A percentile compares a stretch with the other conserved stretches of the same genome.
Evolutionary conservation across 2,329 filamentous ascomycete species (phyloP).

Genomic region (Westerdykella aurantiaca): DNA sequence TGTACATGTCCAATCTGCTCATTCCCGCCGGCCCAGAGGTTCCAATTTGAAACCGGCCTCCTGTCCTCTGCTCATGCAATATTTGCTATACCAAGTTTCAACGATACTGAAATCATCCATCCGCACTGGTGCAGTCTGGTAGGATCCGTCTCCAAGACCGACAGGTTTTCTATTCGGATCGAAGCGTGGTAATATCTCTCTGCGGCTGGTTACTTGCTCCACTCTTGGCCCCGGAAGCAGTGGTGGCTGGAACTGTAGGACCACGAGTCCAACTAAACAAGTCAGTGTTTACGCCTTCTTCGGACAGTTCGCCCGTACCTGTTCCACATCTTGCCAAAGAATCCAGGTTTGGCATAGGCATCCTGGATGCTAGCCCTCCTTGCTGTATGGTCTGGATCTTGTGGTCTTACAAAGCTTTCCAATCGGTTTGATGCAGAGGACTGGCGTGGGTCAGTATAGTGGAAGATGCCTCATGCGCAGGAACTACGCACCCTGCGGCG

Average conservation of each 20-base stretch:
- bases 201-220: conserved; percentile 9
- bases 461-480: background rate
- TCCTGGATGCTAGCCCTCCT: conserved; percentile 30
- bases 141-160: too few relatives aligned
- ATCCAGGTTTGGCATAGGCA: conserved; percentile 28
- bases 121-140: too few relatives aligned
- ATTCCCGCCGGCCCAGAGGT: too few relatives aligned
- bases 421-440: conserved; percentile 27
- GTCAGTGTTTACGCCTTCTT: conserved; percentile 7
- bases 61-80: too few relatives aligned
- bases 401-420: conserved; percentile 27
- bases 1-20: too few relatives aligned
- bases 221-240: too few relatives aligned
- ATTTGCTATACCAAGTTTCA: too few relatives aligned
- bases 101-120: too few relatives aligned
- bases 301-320: conserved; percentile 15
- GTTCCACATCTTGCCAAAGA: conserved; percentile 33
- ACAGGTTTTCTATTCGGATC: too few relatives aligned
- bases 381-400: conserved; percentile 20
- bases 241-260: too few relatives aligned
- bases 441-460: conserved; percentile 11
- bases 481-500: background rate
- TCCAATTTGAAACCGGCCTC: too few relatives aligned
- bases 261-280: conserved; percentile 28
- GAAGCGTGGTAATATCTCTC: conserved; percentile 18